Evolutionary conservation across 257 asterid genomes (phyloP), one percentile per base, ranked within the genome.

Genomic region (Solanum pinnatisectum): DNA sequence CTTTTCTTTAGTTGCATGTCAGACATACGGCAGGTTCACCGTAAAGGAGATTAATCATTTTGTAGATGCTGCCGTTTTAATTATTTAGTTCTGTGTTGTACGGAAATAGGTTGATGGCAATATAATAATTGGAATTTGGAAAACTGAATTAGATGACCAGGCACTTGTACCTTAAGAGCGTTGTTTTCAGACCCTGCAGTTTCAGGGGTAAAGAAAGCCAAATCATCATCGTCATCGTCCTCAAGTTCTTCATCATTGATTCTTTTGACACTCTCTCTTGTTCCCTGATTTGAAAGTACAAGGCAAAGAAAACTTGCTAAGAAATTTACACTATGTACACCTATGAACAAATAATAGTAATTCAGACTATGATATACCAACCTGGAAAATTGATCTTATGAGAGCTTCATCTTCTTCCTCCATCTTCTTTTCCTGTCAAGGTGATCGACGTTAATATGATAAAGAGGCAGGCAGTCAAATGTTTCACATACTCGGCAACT

Each of bases 371-470:
- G 68, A 10, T 16, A 70, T 91, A 78, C 92, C 86, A 72, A 92
- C 98, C 89, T 87, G 86, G 90, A 94, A 96, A 71, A 94, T 65
- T n/a, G 93, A 87, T 91, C 91, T 92, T 89, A 94, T 93, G 14
- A 90, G 94, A 84, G 97, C 97, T 92, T 96, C 99, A 49, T 96
- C 98, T 52, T 94, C 95, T 90, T 94, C 97, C 90, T 90, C 93
- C 90, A 93, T 40, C 89, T 88, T 91, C 87, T 90, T 91, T 87
- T 93, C 96, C 98, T 95, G 87, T 83, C 40, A 79, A 71, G 86
- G 89, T 16, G 83, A 65, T 76, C 39, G 70, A 82, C 40, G 36
- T 35, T 10, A 20, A 42, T 71, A 56, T 74, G 63, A 22, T 78
- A 23, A 52, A 44, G 2, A 86, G 85, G 68, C 68, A 40, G 23